Percentiles rank a stretch among this genome's conserved stretches.
phyloP scores from a whole-genome alignment of 2,329 filamentous ascomycete species.

The Pyrenophora seminiperda region DNA sequence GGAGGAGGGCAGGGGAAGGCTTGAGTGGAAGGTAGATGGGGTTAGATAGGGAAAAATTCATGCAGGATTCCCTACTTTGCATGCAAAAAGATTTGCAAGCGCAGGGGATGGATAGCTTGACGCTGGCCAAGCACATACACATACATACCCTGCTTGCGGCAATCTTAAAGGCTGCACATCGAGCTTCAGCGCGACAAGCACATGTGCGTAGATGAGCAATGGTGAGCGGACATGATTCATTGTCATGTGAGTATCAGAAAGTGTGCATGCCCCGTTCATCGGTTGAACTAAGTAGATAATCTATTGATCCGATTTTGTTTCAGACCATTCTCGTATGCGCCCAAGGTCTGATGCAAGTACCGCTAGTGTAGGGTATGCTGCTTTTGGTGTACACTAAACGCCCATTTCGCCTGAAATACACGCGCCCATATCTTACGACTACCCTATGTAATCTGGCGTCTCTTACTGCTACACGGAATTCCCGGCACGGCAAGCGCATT shows the following conservation, averaged over 20 bases:
- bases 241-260: too few species aligned
- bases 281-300: conserved; percentile 1
- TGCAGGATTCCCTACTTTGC: background rate
- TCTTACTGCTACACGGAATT: background rate
- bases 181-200: too few species aligned
- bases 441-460: background rate
- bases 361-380: conserved; percentile 26
- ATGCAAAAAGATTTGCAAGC: too few species aligned
- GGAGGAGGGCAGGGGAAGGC: conserved; percentile 12
- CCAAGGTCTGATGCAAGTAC: conserved; percentile 3
- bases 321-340: background rate
- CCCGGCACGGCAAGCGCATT: too few species aligned
- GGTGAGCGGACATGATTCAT: too few species aligned
- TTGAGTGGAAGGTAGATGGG: conserved; percentile 1
- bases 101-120: background rate
- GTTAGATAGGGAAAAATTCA: background rate
- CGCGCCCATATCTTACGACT: background rate
- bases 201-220: too few species aligned
- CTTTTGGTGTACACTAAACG: conserved; percentile 25
- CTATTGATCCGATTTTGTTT: background rate
- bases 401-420: conserved; percentile 12
- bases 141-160: too few species aligned
- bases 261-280: too few species aligned
- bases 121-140: too few species aligned
- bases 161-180: too few species aligned